Evolutionary conservation across 495 filamentous ascomycete genomes (phyloP).

Genomic region (Penicillium herquei): DNA sequence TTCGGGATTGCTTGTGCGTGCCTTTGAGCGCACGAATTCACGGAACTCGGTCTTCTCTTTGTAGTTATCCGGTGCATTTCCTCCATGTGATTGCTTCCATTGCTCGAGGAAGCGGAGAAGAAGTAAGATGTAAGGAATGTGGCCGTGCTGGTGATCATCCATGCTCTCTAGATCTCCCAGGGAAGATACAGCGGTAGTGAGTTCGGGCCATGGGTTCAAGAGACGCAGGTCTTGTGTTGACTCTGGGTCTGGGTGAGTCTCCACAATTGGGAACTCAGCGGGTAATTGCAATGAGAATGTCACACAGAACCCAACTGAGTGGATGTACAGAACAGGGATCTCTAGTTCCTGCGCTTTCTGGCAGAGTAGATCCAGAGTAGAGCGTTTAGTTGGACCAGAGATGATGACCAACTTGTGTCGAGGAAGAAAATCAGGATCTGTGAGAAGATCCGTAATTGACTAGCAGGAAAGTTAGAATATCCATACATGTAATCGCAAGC

Average conservation of each 20-base stretch:
- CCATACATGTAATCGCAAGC: background rate
- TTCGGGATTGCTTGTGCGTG: constrained; percentile 73
- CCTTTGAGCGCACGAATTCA: constrained; percentile 60
- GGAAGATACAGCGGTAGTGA: constrained; percentile 58
- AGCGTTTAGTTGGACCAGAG: constrained; percentile 62
- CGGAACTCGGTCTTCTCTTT: constrained; percentile 85
- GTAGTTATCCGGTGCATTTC: constrained; percentile 67
- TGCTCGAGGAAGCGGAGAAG: constrained; percentile 81
- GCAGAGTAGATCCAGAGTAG: constrained; percentile 57
- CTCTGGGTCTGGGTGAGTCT: constrained; percentile 90
- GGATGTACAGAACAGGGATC: constrained; percentile 77
- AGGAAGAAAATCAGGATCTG: constrained; percentile 45
- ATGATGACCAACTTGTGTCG: constrained; percentile 74
- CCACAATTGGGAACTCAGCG: constrained; percentile 83
- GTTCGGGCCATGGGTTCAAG: constrained; percentile 83
- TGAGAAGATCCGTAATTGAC: constrained; percentile 39
- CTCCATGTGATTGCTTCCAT: constrained; percentile 75
- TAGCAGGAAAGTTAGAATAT: constrained; percentile 19
- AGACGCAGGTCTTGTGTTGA: constrained; percentile 84
- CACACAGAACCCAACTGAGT: constrained; percentile 86
- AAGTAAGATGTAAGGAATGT: constrained; percentile 85
- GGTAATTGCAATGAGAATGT: constrained; percentile 77
- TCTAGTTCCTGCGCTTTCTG: constrained; percentile 56
- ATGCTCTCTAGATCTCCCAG: constrained; percentile 66
- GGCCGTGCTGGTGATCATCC: constrained; percentile 82